Evolutionary conservation across 1,139 yeast species (phyloP).

Genomic region (Geotrichum fermentans): DNA sequence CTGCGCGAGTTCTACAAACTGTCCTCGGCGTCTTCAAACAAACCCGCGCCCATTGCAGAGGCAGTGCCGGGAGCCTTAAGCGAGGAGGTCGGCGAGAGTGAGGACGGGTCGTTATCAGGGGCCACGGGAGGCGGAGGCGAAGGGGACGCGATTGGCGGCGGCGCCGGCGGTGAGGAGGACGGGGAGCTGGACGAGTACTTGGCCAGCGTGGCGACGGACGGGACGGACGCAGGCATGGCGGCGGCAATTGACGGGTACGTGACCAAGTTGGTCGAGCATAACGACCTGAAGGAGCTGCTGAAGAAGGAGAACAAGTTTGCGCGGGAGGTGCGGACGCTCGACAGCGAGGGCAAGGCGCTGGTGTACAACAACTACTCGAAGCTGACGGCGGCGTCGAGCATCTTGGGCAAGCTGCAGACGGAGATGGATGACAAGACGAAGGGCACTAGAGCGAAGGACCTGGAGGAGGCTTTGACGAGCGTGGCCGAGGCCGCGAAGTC

Average conservation of each 20-base stretch:
- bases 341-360: constrained; percentile 43
- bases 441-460: not conserved
- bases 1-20: constrained; percentile 42
- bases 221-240: constrained; percentile 18
- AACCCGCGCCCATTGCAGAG: constrained; percentile 4
- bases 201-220: not conserved
- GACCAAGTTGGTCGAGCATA: constrained; percentile 27
- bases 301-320: constrained; percentile 34
- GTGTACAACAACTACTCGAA: constrained; percentile 44
- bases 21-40: constrained; percentile 20
- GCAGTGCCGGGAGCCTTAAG: not conserved
- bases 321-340: constrained; percentile 37
- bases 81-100: not conserved
- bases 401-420: constrained; percentile 29
- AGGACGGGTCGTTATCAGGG: not conserved
- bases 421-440: constrained; percentile 4
- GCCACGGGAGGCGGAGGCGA: constrained; percentile 2
- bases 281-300: constrained; percentile 31
- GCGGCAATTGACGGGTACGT: constrained; percentile 28
- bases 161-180: constrained; percentile 14
- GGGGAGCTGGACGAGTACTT: constrained; percentile 14
- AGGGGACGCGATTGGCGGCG: constrained; percentile 9
- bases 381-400: constrained; percentile 40
- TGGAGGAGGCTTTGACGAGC: not conserved
- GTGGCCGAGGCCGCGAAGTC: constrained; percentile 2